phyloP scores from a whole-genome alignment of 208 protist species.

The Acanthamoeba polyphaga region DNA sequence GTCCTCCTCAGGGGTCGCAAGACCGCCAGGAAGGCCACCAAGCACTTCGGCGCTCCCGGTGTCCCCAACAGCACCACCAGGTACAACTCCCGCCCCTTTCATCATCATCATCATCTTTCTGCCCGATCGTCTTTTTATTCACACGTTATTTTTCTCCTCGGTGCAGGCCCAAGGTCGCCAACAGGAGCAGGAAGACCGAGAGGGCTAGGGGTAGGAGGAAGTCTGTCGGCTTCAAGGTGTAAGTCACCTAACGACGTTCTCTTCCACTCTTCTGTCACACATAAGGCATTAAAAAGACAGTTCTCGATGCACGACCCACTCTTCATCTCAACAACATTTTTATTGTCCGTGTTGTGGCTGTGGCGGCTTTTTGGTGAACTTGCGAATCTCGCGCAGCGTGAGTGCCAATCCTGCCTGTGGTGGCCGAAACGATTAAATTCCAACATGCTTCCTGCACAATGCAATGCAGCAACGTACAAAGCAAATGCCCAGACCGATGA shows the following conservation, averaged over 20 bases:
- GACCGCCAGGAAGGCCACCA: conserved; percentile 96
- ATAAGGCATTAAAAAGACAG: conserved; percentile 51
- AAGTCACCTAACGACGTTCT: conserved; percentile 25
- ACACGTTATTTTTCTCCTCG: background rate
- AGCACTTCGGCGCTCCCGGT: conserved; percentile 99
- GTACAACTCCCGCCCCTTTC: conserved; percentile 3
- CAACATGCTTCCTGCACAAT: background rate
- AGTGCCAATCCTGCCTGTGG: conserved; percentile 32
- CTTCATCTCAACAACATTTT: background rate
- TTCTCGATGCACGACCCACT: background rate
- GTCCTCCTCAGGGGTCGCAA: conserved; percentile 97
- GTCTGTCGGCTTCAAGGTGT: conserved; percentile 72
- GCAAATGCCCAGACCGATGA: conserved; percentile 57
- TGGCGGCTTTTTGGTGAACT: conserved; percentile 5
- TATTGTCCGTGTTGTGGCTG: background rate
- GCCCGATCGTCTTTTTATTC: background rate
- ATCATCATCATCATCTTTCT: conserved; percentile 71
- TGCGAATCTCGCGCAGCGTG: conserved; percentile 63
- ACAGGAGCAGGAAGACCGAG: conserved; percentile 95
- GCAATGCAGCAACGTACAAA: background rate
- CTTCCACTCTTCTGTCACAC: conserved; percentile 46
- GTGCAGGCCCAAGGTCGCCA: conserved; percentile 93
- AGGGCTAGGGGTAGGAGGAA: conserved; percentile 69
- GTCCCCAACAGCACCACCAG: conserved; percentile 89
- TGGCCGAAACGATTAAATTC: background rate